phyloP scores from a whole-genome alignment of 768 basidiomycete species.

The Fomitopsis serialis region DNA sequence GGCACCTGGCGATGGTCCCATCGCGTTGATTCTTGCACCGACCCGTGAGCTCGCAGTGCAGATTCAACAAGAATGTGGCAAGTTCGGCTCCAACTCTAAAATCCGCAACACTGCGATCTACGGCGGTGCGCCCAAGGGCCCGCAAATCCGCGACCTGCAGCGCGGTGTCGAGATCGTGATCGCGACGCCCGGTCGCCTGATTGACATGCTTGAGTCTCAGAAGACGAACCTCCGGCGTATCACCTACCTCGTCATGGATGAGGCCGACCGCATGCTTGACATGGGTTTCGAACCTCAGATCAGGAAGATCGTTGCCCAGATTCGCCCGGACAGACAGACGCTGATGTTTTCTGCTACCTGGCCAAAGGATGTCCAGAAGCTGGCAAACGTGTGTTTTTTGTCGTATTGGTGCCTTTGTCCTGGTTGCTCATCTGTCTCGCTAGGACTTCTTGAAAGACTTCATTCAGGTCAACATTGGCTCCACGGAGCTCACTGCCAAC shows the following conservation, averaged over 20 bases:
- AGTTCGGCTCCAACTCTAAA: slow-evolving; percentile 91
- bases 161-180: slow-evolving; percentile 97
- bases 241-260: slow-evolving; percentile 98
- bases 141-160: slow-evolving; percentile 95
- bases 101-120: slow-evolving; percentile 99
- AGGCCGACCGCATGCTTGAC: slow-evolving; percentile 99
- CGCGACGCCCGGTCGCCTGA: slow-evolving; percentile 99
- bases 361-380: slow-evolving; percentile 99
- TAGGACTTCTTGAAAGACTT: slow-evolving; percentile 94
- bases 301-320: slow-evolving; percentile 94
- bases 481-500: slow-evolving; percentile 97
- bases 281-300: slow-evolving; percentile 99
- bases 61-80: slow-evolving; percentile 97
- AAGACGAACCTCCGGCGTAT: slow-evolving; percentile 96
- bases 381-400: slow-evolving; percentile 64
- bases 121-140: slow-evolving; percentile 97
- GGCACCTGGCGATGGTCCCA: slow-evolving; percentile 92
- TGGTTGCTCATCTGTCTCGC: slow-evolving; percentile 1
- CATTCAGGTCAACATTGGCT: slow-evolving; percentile 99
- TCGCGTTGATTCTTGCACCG: slow-evolving; percentile 93
- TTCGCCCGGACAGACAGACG: slow-evolving; percentile 97
- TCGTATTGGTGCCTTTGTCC: background rate
- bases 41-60: slow-evolving; percentile 98
- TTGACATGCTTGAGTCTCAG: slow-evolving; percentile 96
- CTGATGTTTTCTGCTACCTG: slow-evolving; percentile 99